Evolutionary conservation across 1,284 basidiomycete genomes (phyloP).

Genomic region (Ceratobasidium sp.): DNA sequence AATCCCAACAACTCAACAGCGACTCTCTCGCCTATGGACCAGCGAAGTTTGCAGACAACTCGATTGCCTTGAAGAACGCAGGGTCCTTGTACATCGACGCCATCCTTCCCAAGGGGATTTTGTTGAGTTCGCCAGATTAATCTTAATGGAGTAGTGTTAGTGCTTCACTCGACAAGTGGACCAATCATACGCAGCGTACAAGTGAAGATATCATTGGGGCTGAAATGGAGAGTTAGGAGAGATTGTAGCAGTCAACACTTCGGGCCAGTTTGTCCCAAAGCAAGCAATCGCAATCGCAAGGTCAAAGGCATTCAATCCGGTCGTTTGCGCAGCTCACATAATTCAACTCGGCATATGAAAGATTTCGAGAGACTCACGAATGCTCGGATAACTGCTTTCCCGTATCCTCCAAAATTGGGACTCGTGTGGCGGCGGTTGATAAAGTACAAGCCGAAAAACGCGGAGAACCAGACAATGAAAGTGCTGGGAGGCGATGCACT

Average conservation of each 20-base stretch:
- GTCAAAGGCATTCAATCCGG: constrained; percentile 66
- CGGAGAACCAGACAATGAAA: constrained; percentile 81
- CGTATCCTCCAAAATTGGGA: constrained; percentile 63
- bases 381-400: constrained; percentile 75
- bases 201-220: too few relatives aligned
- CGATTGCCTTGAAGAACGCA: not conserved
- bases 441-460: constrained; percentile 68
- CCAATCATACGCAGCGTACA: constrained; percentile 59
- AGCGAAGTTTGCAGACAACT: not conserved
- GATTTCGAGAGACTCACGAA: constrained; percentile 57
- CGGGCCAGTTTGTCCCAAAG: constrained; percentile 77
- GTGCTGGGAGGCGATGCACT: constrained; percentile 56
- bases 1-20: not conserved
- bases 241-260: constrained; percentile 78
- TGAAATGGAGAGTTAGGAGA: not conserved
- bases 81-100: constrained; percentile 22
- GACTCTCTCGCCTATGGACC: constrained; percentile 1
- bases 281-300: constrained; percentile 86
- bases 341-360: constrained; percentile 52
- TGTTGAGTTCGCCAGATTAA: too few relatives aligned
- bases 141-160: constrained; percentile 62
- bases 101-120: not conserved
- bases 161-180: constrained; percentile 73
- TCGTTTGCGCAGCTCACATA: constrained; percentile 54
- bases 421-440: constrained; percentile 53